Evolutionary conservation across 306 rosid species (phyloP), one percentile per base, ranked within the genome.

Genomic region (Lupinus albus): DNA sequence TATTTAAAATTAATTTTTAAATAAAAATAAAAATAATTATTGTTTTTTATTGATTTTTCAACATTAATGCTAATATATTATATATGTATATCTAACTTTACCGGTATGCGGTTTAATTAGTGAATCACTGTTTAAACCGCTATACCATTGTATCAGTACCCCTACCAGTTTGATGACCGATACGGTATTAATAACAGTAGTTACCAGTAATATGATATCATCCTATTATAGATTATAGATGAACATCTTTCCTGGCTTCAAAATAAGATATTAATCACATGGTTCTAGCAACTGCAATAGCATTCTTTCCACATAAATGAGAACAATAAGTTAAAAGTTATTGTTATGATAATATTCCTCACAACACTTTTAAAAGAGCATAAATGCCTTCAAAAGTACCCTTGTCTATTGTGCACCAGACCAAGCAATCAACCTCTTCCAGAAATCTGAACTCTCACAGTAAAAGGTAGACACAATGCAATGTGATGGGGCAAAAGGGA

Each of bases 381-480:
- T 15, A 70, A 18, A 21, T 16, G 47, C 41, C 69, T 70, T 70
- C 54, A 25, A 64, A 57, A 38, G 65, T 28, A 64, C 57, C 77
- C 64, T 57, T 38, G 58, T 30, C 62, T 56, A 44, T 57, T 8
- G 30, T 63, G 68, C 68, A 62, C 61, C 52, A 61, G 21, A 42
- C 30, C 30, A 25, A 25, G 30, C 52, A 68, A 13, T 64, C 65
- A 58, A 38, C 39, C 58, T 39, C 46, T 35, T 49, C 49, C n/a
- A 60, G n/a, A 13, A 21, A 45, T 62, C 33, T 33, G 35, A 54
- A 48, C 50, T 45, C 71, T 53, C 60, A 61, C 57, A 58, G 61
- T 56, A 70, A 59, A 58, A 76, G 68, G 48, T 13, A 50, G 70
- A 41, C 33, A 39, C 12, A 39, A 53, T 18, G 61, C 61, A 38